These are phyloP conservation scores for Tuber aestivum DNA, from an alignment of 495 filamentous ascomycete genomes.

Conservation along the genomic window DNA sequence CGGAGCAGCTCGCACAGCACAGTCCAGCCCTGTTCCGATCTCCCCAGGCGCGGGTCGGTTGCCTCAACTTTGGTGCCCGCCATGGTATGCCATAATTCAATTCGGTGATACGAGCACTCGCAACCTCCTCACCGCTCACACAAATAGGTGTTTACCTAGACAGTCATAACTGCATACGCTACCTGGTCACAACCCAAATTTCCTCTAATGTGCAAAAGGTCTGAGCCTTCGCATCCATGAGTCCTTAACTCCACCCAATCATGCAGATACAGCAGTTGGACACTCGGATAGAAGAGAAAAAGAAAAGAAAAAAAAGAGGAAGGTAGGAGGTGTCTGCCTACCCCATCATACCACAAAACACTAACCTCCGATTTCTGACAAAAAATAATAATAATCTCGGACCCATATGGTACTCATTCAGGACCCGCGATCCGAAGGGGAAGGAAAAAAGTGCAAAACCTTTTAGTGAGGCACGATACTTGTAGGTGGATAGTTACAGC, in stretches of 20 bases:
- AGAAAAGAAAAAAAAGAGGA: not conserved
- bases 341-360: not conserved
- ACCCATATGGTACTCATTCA: not conserved
- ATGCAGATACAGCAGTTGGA: too few species aligned
- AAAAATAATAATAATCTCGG: not conserved
- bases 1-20: too few species aligned
- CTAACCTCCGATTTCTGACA: not conserved
- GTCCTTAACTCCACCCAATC: not conserved
- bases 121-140: not conserved
- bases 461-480: not conserved
- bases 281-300: not conserved
- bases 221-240: not conserved
- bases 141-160: not conserved
- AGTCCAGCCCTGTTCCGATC: too few species aligned
- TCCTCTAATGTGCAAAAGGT: too few species aligned
- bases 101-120: not conserved
- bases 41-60: too few species aligned
- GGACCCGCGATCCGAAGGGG: not conserved
- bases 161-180: not conserved
- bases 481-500: too few species aligned
- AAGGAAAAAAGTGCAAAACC: not conserved
- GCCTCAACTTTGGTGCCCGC: too few species aligned
- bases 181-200: too few species aligned
- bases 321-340: too few species aligned
- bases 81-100: too few species aligned